phyloP scores from a whole-genome alignment of 768 basidiomycete species.

The Strobilomyces dryophilus region DNA sequence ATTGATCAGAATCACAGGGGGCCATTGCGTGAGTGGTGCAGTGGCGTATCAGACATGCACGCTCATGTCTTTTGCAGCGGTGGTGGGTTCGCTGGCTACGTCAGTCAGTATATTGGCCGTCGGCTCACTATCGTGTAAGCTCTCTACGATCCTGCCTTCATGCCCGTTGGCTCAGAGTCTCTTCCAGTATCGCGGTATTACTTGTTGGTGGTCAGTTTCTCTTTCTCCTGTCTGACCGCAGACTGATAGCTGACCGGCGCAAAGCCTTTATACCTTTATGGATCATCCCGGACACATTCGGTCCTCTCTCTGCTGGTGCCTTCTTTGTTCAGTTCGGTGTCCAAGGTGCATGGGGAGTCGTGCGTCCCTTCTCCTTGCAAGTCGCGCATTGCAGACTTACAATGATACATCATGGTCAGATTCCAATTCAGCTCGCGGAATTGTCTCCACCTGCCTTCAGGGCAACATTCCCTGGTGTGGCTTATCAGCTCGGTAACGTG shows the following conservation, averaged over 20 bases:
- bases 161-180: neutral
- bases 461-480: conserved; percentile 81
- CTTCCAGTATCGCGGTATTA: conserved; percentile 18
- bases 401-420: conserved; percentile 21
- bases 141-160: neutral
- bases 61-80: conserved; percentile 37
- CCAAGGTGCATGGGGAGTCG: conserved; percentile 88
- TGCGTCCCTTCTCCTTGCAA: conserved; percentile 32
- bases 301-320: conserved; percentile 72
- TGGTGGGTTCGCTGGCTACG: conserved; percentile 66
- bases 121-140: conserved; percentile 65
- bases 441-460: conserved; percentile 87
- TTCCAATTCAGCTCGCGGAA: conserved; percentile 79
- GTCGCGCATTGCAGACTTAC: too few species aligned
- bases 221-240: neutral
- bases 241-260: neutral
- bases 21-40: conserved; percentile 39
- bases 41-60: neutral
- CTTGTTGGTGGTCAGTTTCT: conserved; percentile 23
- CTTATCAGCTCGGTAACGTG: conserved; percentile 79
- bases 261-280: conserved; percentile 69
- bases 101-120: conserved; percentile 78
- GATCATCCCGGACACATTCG: conserved; percentile 73
- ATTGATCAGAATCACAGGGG: conserved; percentile 26
- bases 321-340: conserved; percentile 87